Evolutionary conservation across 805 yeast species (phyloP), one percentile per base, ranked within the genome.

Genomic region (Cyberlindnera mycetangii): DNA sequence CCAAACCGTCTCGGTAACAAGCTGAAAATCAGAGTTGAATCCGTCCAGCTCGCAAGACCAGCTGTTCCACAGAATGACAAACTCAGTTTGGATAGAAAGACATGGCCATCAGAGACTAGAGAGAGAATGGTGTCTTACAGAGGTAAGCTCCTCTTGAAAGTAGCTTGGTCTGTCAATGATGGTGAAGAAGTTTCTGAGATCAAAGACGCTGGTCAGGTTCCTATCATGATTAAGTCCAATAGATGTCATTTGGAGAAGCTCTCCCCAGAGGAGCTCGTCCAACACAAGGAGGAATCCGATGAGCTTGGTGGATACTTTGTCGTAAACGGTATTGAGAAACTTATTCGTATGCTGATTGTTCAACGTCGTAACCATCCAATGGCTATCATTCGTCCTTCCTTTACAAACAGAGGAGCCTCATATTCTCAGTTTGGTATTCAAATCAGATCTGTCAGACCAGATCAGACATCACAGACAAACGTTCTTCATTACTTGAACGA

Each of bases 361-460:
- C 99, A 92, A 70, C 83, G 98, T 66, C 79, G 99, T 68, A 93
- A 93, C 65, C 97, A 90, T 63, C 96, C 98, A 19, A 89, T 93
- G 97, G 98, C 98, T 11, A 81, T 93, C 58, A 84, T 89, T 48
- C 88, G 99, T 71, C 95, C 96, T 27, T 86, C 96, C 10, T 93
- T 92, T 61, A 84, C 83, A 40, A 89, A 89, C 70, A 84, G 99
- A 76, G 99, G 99, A 60, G 85, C 92, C 7, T 69, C 88, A 7
- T 93, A 93, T 69, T 73, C 96, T 32, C 81, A 82, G 48, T 93
- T 68, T 56, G 99, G 99, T 82, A 81, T 93, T 50, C 97, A 90
- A 71, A 85, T 93, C 50, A 81, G 99, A 70, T 80, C 85, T 50
- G 97, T 89, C 3, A 81, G 99, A 63, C 95, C 96, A 4, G 99